Evolutionary conservation across 1,284 basidiomycete species (phyloP).

Genomic region (Omphalotus olearius): DNA sequence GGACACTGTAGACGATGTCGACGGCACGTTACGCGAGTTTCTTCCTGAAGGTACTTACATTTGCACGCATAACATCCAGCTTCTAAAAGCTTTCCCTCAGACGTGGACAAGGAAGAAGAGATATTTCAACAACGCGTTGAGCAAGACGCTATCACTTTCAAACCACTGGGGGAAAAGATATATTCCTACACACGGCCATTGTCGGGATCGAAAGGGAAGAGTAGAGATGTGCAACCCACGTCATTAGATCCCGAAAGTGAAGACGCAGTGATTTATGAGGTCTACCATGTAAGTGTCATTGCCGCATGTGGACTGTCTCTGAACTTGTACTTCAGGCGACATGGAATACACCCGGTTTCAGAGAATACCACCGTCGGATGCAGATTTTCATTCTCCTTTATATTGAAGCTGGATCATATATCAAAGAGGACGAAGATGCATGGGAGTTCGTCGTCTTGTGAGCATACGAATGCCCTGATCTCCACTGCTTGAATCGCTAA

Average conservation of each 20-base stretch:
- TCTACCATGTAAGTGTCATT: slow-evolving; percentile 71
- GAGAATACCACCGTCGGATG: slow-evolving; percentile 91
- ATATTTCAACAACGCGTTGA: slow-evolving; percentile 69
- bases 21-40: slow-evolving; percentile 73
- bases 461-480: slow-evolving; percentile 26
- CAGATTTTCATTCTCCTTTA: slow-evolving; percentile 93
- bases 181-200: slow-evolving; percentile 66
- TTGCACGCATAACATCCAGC: background rate
- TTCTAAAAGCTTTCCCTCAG: slow-evolving; percentile 26
- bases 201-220: slow-evolving; percentile 47
- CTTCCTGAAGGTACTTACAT: slow-evolving; percentile 64
- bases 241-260: slow-evolving; percentile 47
- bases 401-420: slow-evolving; percentile 94
- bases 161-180: slow-evolving; percentile 74
- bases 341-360: slow-evolving; percentile 87
- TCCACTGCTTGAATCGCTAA: slow-evolving; percentile 4
- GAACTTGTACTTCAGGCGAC: slow-evolving; percentile 42
- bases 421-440: slow-evolving; percentile 82
- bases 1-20: slow-evolving; percentile 86
- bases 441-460: slow-evolving; percentile 87
- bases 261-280: slow-evolving; percentile 72
- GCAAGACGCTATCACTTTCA: slow-evolving; percentile 70
- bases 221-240: slow-evolving; percentile 32
- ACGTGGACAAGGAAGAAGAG: slow-evolving; percentile 63
- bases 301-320: slow-evolving; percentile 2